These are phyloP conservation scores for Coemansia sp. DNA, from an alignment of 192 early-diverging fungal species.

Conservation along the genomic window DNA sequence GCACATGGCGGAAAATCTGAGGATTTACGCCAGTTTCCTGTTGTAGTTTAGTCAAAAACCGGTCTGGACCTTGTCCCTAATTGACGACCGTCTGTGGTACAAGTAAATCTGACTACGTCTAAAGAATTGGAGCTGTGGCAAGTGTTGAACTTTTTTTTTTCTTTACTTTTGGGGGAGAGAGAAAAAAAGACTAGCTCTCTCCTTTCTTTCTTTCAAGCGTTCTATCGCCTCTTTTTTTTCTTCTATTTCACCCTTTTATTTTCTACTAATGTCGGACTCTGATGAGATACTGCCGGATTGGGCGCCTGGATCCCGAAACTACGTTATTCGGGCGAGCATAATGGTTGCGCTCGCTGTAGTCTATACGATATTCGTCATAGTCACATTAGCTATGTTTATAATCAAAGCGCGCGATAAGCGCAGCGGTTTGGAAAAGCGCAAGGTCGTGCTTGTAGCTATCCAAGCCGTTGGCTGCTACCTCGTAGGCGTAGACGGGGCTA, in stretches of 20 bases:
- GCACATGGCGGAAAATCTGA: not conserved
- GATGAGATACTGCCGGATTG: conserved; percentile 27
- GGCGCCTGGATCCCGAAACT: conserved; percentile 28
- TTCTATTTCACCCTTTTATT: not conserved
- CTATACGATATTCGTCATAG: conserved; percentile 30
- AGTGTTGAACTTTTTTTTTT: not conserved
- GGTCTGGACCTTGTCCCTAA: not conserved
- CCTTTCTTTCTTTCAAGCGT: not conserved
- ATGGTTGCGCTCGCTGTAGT: conserved; percentile 9
- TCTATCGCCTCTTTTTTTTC: not conserved
- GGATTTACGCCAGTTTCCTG: not conserved
- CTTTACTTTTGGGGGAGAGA: not conserved
- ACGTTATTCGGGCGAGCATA: conserved; percentile 18
- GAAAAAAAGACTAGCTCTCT: not conserved
- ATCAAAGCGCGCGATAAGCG: conserved; percentile 28
- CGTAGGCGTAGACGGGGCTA: conserved; percentile 23
- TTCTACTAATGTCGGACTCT: not conserved
- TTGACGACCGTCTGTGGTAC: not conserved
- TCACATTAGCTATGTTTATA: conserved; percentile 24
- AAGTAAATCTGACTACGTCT: not conserved
- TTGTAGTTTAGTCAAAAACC: not conserved
- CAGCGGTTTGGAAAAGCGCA: conserved; percentile 39
- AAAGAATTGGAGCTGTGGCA: not conserved
- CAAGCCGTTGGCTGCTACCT: conserved; percentile 37
- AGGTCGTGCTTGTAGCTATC: conserved; percentile 23